Percentiles rank a stretch among this genome's conserved stretches.
phyloP scores from a whole-genome alignment of 1,139 yeast genomes.

The Candida dubliniensis region DNA sequence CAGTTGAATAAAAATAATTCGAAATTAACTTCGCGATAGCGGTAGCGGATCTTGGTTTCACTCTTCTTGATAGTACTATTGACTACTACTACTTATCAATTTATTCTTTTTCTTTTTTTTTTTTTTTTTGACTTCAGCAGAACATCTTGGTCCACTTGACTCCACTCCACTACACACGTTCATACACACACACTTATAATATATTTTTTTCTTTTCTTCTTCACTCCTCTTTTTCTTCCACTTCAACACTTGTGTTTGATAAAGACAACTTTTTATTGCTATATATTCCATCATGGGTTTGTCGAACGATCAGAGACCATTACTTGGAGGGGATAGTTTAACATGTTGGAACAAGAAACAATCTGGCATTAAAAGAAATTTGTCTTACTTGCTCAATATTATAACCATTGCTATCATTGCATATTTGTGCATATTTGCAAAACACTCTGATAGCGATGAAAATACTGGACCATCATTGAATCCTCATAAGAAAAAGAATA shows the following conservation, averaged over 20 bases:
- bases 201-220: slow-evolving; percentile 1
- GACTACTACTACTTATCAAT: too few relatives aligned
- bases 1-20: too few relatives aligned
- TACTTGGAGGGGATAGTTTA: slow-evolving; percentile 15
- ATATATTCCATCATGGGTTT: slow-evolving; percentile 4
- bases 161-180: too few relatives aligned
- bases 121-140: too few relatives aligned
- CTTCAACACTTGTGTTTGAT: neutral
- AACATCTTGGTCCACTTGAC: too few relatives aligned
- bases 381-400: slow-evolving; percentile 15
- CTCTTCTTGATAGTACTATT: too few relatives aligned
- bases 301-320: slow-evolving; percentile 11
- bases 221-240: neutral
- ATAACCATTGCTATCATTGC: slow-evolving; percentile 15
- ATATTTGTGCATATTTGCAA: slow-evolving; percentile 12
- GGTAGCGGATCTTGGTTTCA: too few relatives aligned
- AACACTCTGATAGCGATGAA: neutral
- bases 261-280: neutral
- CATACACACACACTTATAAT: too few relatives aligned
- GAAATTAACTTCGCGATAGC: too few relatives aligned
- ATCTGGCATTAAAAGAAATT: slow-evolving; percentile 6
- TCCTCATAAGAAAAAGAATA: slow-evolving; percentile 44
- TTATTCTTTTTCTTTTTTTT: too few relatives aligned
- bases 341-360: slow-evolving; percentile 11
- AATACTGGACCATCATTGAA: slow-evolving; percentile 10